Evolutionary conservation across 2,329 filamentous ascomycete species (phyloP), one percentile per base, ranked within the genome.

Genomic region (Mariannaea elegans): DNA sequence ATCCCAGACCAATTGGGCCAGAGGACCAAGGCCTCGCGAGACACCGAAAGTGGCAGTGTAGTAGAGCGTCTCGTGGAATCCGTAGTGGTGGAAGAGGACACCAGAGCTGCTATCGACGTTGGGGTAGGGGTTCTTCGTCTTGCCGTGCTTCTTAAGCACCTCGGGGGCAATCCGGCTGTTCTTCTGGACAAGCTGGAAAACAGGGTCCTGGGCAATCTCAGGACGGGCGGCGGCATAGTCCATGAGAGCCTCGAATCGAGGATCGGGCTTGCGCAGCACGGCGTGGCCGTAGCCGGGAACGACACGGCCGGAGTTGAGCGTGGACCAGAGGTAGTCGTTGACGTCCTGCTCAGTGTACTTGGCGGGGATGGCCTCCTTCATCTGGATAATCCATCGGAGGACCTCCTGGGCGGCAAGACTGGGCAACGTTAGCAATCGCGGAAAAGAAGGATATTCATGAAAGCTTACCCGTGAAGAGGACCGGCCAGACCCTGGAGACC

Each of bases 91-190:
- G 87, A 99, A 98, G 47, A 99, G 85, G 6, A 98, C 94, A 65
- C 95, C 95, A 1, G 93, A 97, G 64, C 88, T 90, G 46, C 91
- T 93, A 78, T 99, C 95, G 63, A 99, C 95, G 76, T 99, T 99
- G 65, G 95, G 95, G 80, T 94, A 97, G 2, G 95, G 93, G 81
- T 97, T 97, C 85, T 97, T 97, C 68, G 93, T 97, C 89, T 97
- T 98, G 78, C 95, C 95, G 75, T 99, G 95, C 81, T 97, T 89
- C 71, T 88, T 95, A 70, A 99, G 84, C 18, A 99, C 95, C 51
- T 87, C 86, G 14, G 95, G 95, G 0, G 95, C 95, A 64, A 99
- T 90, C 73, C 93, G 90, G 66, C 90, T 93, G 82, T 97, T 98
- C 81, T 91, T 90, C 85, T 94, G 91, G 56, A 99, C 94, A 10